These are phyloP conservation scores for Acanthamoeba lenticulata DNA, from an alignment of 208 protist species.

Conservation along the genomic window DNA sequence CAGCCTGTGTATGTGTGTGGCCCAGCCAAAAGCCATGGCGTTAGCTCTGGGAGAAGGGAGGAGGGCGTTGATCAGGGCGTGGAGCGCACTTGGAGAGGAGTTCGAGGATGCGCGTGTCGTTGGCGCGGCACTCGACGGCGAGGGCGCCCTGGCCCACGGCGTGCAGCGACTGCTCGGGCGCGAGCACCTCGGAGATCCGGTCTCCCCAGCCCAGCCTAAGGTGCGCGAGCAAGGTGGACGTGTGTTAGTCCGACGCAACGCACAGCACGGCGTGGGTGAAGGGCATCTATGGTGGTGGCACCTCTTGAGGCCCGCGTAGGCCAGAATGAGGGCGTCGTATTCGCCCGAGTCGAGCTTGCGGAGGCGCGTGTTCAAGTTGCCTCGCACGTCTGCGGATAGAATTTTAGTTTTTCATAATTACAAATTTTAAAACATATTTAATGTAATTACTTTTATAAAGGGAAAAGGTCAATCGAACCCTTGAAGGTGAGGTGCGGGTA, in stretches of 20 bases:
- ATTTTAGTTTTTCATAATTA: too few relatives aligned
- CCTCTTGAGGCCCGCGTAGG: conserved; percentile 66
- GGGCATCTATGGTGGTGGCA: neutral
- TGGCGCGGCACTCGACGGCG: conserved; percentile 32
- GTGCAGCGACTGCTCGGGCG: conserved; percentile 25
- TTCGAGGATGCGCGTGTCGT: neutral
- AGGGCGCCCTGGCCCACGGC: conserved; percentile 69
- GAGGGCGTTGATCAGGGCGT: neutral
- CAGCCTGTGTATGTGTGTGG: neutral
- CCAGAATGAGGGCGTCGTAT: conserved; percentile 61
- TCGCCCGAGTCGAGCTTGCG: conserved; percentile 71
- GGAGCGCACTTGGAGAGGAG: neutral
- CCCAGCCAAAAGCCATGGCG: neutral
- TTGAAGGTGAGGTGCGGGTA: conserved; percentile 65
- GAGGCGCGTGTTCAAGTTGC: conserved; percentile 72
- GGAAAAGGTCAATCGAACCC: neutral
- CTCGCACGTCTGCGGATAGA: conserved; percentile 47
- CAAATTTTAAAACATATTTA: too few relatives aligned
- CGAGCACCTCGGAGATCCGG: neutral
- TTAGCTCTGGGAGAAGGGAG: neutral
- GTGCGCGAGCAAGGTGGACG: neutral
- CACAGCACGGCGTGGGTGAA: neutral
- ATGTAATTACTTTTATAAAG: too few relatives aligned
- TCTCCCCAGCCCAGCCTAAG: neutral
- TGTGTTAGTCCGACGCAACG: neutral